Percentiles rank a stretch among this genome's conserved stretches.
These are phyloP conservation scores for Aspergillus bridgeri DNA, from an alignment of 495 filamentous ascomycete genomes.

Conservation along the genomic window DNA sequence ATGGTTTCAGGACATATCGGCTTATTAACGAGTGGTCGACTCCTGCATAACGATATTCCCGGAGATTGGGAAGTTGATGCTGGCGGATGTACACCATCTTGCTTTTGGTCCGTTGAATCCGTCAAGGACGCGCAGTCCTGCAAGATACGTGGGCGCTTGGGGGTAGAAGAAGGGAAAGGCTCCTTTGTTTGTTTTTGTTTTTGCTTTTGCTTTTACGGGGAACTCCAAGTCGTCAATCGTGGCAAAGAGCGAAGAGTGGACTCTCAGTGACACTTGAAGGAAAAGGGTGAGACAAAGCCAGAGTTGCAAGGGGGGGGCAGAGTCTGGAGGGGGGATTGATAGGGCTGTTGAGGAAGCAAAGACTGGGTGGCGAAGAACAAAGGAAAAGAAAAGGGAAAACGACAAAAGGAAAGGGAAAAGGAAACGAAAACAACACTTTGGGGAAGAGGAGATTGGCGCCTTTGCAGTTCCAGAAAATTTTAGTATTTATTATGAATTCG, in stretches of 20 bases:
- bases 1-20: slow-evolving; percentile 90
- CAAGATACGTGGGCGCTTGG: not conserved
- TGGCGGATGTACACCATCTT: slow-evolving; percentile 88
- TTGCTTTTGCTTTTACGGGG: slow-evolving; percentile 2
- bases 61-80: slow-evolving; percentile 80
- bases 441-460: not conserved
- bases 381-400: slow-evolving; percentile 1
- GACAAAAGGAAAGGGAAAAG: slow-evolving; percentile 5
- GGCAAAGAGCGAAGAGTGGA: not conserved
- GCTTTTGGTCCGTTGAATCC: slow-evolving; percentile 6
- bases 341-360: slow-evolving; percentile 1
- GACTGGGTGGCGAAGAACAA: not conserved
- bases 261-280: not conserved
- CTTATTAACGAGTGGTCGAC: slow-evolving; percentile 89
- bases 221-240: not conserved
- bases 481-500: slow-evolving; percentile 9
- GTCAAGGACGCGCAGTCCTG: not conserved
- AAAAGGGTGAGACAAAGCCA: not conserved
- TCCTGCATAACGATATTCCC: slow-evolving; percentile 86
- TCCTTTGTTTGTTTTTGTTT: not conserved
- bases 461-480: not conserved
- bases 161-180: not conserved
- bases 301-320: not conserved
- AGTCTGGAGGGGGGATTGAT: not conserved
- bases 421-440: slow-evolving; percentile 1